Evolutionary conservation across 2,329 filamentous ascomycete species (phyloP).

Genomic region (Cercospora zeae-maydis): DNA sequence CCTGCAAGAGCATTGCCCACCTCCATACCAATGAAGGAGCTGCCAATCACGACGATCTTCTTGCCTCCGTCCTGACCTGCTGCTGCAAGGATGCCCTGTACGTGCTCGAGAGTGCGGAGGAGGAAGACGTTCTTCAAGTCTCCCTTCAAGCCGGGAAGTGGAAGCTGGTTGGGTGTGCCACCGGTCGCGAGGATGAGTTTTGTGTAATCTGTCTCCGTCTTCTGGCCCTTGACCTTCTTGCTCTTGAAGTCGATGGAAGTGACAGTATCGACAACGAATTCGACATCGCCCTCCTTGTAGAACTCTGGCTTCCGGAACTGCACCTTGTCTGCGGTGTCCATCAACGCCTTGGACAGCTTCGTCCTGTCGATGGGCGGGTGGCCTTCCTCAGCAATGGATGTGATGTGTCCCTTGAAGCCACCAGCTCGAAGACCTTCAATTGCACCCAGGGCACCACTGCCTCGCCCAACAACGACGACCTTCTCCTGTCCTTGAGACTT

Average conservation of each 20-base stretch:
- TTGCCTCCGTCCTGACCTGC: conserved; percentile 77
- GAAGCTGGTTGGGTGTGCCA: conserved; percentile 70
- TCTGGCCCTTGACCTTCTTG: conserved; percentile 71
- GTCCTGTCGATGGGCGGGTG: conserved; percentile 80
- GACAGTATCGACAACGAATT: conserved; percentile 56
- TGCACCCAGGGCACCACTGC: conserved; percentile 76
- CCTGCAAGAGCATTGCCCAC: conserved; percentile 74
- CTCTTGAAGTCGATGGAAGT: conserved; percentile 69
- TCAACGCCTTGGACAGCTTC: conserved; percentile 90
- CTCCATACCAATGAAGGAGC: conserved; percentile 97
- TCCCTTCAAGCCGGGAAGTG: conserved; percentile 76
- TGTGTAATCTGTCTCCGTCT: conserved; percentile 70
- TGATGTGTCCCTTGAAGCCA: conserved; percentile 76
- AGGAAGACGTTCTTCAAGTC: conserved; percentile 83
- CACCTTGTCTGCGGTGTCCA: conserved; percentile 75
- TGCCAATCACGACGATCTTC: conserved; percentile 88
- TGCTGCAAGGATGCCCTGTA: conserved; percentile 71
- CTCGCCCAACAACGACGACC: conserved; percentile 81
- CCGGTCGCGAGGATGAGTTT: conserved; percentile 91
- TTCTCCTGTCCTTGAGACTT: conserved; percentile 56
- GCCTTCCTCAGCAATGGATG: conserved; percentile 78
- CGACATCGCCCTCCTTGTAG: conserved; percentile 63
- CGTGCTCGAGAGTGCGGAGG: conserved; percentile 72
- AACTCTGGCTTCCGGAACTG: conserved; percentile 72
- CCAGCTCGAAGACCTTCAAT: conserved; percentile 78